Evolutionary conservation across 148 eudicot species (phyloP).

Genomic region (Agrostemma githago): DNA sequence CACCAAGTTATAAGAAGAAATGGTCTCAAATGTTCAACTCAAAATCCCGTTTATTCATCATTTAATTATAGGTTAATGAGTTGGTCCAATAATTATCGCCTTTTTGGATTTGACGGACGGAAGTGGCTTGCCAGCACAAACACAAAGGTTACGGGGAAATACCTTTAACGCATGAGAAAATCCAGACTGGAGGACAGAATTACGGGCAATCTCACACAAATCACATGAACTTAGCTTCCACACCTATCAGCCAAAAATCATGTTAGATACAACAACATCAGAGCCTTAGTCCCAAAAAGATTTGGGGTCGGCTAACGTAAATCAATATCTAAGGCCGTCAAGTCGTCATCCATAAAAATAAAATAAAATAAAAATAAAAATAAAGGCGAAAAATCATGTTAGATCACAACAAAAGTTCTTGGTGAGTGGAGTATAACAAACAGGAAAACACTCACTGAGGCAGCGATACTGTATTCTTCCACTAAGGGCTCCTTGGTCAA

Average conservation of each 20-base stretch:
- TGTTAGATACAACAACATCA: background rate
- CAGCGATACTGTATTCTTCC: constrained; percentile 99
- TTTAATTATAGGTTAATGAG: background rate
- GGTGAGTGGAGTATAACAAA: background rate
- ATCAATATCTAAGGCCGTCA: too few species aligned
- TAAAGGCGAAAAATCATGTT: background rate
- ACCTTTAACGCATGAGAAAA: constrained; percentile 96
- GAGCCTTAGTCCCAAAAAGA: too few species aligned
- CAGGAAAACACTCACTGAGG: constrained; percentile 57
- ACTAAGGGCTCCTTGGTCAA: constrained; percentile 94
- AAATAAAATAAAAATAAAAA: too few species aligned
- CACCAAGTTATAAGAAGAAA: constrained; percentile 8
- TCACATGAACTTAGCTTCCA: constrained; percentile 97
- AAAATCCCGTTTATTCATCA: background rate
- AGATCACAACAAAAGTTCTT: background rate
- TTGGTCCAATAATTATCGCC: background rate
- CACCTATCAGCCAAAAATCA: constrained; percentile 39
- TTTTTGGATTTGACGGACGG: too few species aligned
- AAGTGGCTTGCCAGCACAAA: too few species aligned
- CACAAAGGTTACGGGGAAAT: constrained; percentile 11
- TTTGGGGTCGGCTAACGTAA: too few species aligned
- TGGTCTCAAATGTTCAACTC: background rate
- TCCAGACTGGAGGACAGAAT: constrained; percentile 95
- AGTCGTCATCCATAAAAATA: too few species aligned
- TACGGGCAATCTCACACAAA: constrained; percentile 95